A percentile compares a stretch with the other conserved stretches of the same genome.
Conservation (phyloP, 257 asterid genomes). For the Solanum gandarillasii region DNA sequence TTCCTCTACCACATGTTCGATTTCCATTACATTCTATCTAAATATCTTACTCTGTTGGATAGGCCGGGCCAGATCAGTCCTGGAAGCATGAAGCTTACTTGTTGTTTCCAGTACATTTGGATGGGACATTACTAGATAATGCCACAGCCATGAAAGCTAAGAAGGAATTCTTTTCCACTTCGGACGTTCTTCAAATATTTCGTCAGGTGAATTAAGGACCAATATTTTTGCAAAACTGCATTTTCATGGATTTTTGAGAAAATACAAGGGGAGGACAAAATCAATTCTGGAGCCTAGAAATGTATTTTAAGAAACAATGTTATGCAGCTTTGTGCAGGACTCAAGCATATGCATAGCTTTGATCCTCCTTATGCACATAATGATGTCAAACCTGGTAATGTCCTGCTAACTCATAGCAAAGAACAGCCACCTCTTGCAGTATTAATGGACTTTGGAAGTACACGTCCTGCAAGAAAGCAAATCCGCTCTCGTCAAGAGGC, state of each 20-base stretch:
- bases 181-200: constrained; percentile 86
- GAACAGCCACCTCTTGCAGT: constrained; percentile 77
- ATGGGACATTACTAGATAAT: constrained; percentile 82
- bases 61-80: constrained; percentile 81
- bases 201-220: constrained; percentile 49
- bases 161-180: constrained; percentile 83
- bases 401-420: constrained; percentile 78
- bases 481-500: constrained; percentile 91
- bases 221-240: not conserved
- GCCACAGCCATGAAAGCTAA: constrained; percentile 62
- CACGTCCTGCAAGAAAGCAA: constrained; percentile 91
- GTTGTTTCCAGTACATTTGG: constrained; percentile 91
- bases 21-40: constrained; percentile 6
- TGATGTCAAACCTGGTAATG: constrained; percentile 93
- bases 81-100: constrained; percentile 96
- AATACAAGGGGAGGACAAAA: not conserved
- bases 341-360: constrained; percentile 87
- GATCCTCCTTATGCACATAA: constrained; percentile 96
- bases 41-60: constrained; percentile 13
- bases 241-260: not conserved
- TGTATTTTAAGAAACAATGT: constrained; percentile 4
- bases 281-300: constrained; percentile 4
- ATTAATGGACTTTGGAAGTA: constrained; percentile 97
- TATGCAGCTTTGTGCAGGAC: constrained; percentile 98
- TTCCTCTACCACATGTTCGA: not conserved